Base-by-base conservation (phyloP, 1,284 basidiomycete genomes). In the Testicularia cyperi region DNA sequence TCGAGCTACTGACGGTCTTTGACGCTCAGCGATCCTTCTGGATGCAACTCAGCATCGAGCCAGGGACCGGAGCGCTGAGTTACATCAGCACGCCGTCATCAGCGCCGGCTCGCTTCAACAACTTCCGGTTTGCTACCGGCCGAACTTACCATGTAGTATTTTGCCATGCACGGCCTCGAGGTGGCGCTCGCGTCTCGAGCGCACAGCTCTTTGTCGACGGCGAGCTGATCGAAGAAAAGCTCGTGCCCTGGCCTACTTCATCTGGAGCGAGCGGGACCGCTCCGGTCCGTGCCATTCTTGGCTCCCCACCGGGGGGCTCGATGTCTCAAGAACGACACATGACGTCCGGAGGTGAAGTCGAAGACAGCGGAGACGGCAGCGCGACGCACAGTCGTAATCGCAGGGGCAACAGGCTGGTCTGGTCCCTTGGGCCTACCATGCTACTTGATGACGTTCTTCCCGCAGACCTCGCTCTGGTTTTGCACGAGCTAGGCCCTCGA, bases 201-300 rank as follows among this genome's bases (percentile, higher is more conserved):
- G 60, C 62, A 14, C 64, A 65, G 29, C 47, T 71, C 5, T 74
- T 53, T 28, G 29, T 74, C 23, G 46, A 74, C 20, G 72, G 72
- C 4, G 44, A 48, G 34, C 55, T 70, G 4, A 44, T 64, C 6
- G 62, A 68, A 20, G 52, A 65, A 36, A 58, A 64, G 28, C 37
- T 52, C 7, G 65, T 48, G 6, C 47, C 47, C 2, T 70, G 67
- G 67, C 65, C 57, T 13, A 15, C 40, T 14, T 29, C 55, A 10
- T 47, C 53, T 23, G 26, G 21, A 13, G 20, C 16, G 1, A 31
- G 35, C 13, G 16, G 32, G 22, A 36, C 41, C 24, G 39, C 40
- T 22, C 46, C 57, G 3, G 48, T 56, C n/a, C 45, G 65, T 24
- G 57, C 66, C 18, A 47, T 63, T 2, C 43, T 67, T 2, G 70